Evolutionary conservation across 176 grass and related monocot species (phyloP), one percentile per base, ranked within the genome.

Genomic region (Secale cereale): DNA sequence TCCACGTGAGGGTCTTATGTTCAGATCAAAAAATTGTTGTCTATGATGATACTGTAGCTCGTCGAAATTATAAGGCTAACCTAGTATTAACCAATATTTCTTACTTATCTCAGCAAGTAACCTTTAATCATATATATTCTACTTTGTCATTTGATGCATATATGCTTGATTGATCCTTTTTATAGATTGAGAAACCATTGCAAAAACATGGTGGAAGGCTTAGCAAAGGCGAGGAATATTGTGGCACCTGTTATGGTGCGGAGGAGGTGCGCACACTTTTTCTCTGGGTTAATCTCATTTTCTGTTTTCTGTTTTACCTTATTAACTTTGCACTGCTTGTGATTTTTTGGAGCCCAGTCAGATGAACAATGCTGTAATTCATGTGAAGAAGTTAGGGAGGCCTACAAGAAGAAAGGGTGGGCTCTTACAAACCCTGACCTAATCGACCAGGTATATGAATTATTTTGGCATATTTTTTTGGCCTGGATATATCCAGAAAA

Each of bases 341-440:
- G 37, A 31, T 20, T 78, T 84, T 59, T 61, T 35, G 79, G 79
- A 67, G 8, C 59, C 85, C 87, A 99, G 97, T 95, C 88, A 3
- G 93, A 99, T 78, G 97, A 99, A 68, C 91, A 92, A 78, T 99
- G 97, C 77, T 99, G 97, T 85, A 99, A 99, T 92, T 94, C 89
- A 26, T 99, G 97, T 52, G 97, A 96, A 91, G 94, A 99, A 92
- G 94, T 99, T 50, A 90, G 89, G 74, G 97, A 96, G 52, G 97
- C 93, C 87, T 99, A 99, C 87, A 90, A 70, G 85, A 96, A 96
- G 87, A 99, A 94, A 92, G 93, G 90, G 63, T 99, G 97, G 97
- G 97, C 88, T 46, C 84, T 99, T 59, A 86, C 97, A 79, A 96
- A 96, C 70, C 63, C 78, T 66, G 97, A 99, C 28, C 76, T 99